phyloP scores from a whole-genome alignment of 2,329 filamentous ascomycete genomes.

The Emmonsiellopsis sp. region DNA sequence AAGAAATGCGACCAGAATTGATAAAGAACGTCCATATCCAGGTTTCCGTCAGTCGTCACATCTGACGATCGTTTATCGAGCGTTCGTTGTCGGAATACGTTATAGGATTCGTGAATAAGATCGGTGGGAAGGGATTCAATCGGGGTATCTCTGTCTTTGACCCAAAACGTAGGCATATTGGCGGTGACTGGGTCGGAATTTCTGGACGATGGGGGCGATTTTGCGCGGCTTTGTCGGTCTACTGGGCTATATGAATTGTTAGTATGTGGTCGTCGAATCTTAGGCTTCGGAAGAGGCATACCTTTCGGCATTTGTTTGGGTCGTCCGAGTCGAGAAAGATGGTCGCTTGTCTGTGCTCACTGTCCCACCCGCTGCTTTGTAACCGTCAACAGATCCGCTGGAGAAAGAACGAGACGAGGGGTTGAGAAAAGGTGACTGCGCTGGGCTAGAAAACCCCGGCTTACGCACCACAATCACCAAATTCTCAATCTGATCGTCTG shows the following conservation, averaged over 20 bases:
- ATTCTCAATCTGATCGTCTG: constrained; percentile 42
- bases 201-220: background rate
- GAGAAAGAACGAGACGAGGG: constrained; percentile 42
- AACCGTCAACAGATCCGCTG: constrained; percentile 47
- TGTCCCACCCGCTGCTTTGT: constrained; percentile 40
- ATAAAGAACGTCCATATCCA: constrained; percentile 55
- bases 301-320: constrained; percentile 29
- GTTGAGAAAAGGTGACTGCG: constrained; percentile 27
- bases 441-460: constrained; percentile 25
- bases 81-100: constrained; percentile 39
- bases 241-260: background rate
- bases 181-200: background rate
- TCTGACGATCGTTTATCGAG: constrained; percentile 40
- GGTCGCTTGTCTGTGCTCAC: constrained; percentile 31
- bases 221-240: background rate
- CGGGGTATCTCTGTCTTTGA: constrained; percentile 39
- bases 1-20: constrained; percentile 68
- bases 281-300: constrained; percentile 16
- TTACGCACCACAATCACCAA: constrained; percentile 45
- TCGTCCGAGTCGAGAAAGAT: constrained; percentile 24
- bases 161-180: constrained; percentile 34
- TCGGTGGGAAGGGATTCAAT: constrained; percentile 34
- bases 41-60: constrained; percentile 24
- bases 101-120: constrained; percentile 40
- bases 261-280: constrained; percentile 5